A percentile compares a stretch with the other conserved stretches of the same genome.
These are phyloP conservation scores for Nemania diffusa DNA, from an alignment of 2,329 filamentous ascomycete genomes.

Conservation along the genomic window DNA sequence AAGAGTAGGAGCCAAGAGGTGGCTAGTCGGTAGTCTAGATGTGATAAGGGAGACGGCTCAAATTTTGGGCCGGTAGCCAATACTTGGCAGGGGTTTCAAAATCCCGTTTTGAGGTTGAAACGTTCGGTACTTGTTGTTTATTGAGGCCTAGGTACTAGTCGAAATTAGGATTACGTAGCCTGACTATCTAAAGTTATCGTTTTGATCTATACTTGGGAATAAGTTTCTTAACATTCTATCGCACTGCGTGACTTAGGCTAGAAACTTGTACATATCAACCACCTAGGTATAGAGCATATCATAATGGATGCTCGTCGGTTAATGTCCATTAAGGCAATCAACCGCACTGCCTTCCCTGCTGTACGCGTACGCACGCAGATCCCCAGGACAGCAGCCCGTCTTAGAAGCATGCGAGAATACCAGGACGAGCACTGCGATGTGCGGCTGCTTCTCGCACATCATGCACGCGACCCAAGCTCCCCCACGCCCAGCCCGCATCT, in stretches of 20 bases:
- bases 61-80: slow-evolving; percentile 10
- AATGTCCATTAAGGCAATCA: slow-evolving; percentile 5
- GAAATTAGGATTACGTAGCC: background rate
- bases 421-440: slow-evolving; percentile 14
- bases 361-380: slow-evolving; percentile 22
- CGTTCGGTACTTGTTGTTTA: background rate
- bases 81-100: slow-evolving; percentile 23
- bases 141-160: background rate
- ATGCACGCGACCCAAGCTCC: slow-evolving; percentile 8
- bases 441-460: slow-evolving; percentile 12
- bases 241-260: no score
- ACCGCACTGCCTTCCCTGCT: slow-evolving; percentile 1
- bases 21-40: background rate
- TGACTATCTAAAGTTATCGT: background rate
- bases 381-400: background rate
- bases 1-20: background rate
- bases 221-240: no score
- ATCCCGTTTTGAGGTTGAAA: background rate
- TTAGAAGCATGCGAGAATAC: background rate
- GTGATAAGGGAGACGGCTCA: background rate
- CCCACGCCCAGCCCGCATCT: background rate
- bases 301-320: background rate
- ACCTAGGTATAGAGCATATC: background rate
- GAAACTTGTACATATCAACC: no score
- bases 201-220: no score